These are phyloP conservation scores for Calcarisporium arbuscula DNA, from an alignment of 2,329 filamentous ascomycete genomes.

Conservation along the genomic window DNA sequence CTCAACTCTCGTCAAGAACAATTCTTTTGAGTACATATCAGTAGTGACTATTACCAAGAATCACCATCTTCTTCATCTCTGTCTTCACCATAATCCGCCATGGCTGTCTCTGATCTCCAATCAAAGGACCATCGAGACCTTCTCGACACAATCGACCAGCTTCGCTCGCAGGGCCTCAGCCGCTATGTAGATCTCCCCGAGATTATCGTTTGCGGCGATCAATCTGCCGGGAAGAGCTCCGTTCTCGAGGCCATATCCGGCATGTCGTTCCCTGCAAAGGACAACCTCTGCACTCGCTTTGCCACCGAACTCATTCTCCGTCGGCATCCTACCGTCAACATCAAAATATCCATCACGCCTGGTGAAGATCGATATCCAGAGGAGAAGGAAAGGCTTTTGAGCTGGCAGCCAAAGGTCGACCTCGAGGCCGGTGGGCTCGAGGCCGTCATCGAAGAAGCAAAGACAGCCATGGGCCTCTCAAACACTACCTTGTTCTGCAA, in stretches of 20 bases:
- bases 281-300: constrained; percentile 48
- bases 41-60: no score
- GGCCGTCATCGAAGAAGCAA: neutral
- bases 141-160: constrained; percentile 27
- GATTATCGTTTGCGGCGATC: constrained; percentile 49
- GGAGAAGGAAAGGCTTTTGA: constrained; percentile 7
- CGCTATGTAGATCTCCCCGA: constrained; percentile 34
- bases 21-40: no score
- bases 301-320: constrained; percentile 48
- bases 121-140: constrained; percentile 14
- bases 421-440: neutral
- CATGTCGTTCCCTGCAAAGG: constrained; percentile 46
- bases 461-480: neutral
- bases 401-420: neutral
- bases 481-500: constrained; percentile 5
- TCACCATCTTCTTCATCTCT: no score
- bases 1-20: no score
- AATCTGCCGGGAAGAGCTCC: constrained; percentile 51
- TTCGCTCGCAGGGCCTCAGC: constrained; percentile 26
- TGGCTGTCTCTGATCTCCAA: no score
- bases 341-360: constrained; percentile 16
- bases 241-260: constrained; percentile 51
- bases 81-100: no score
- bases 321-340: constrained; percentile 7
- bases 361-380: constrained; percentile 3